A percentile compares a stretch with the other conserved stretches of the same genome.
These are phyloP conservation scores for Ogataea siamensis DNA, from an alignment of 805 yeast genomes.

Conservation along the genomic window DNA sequence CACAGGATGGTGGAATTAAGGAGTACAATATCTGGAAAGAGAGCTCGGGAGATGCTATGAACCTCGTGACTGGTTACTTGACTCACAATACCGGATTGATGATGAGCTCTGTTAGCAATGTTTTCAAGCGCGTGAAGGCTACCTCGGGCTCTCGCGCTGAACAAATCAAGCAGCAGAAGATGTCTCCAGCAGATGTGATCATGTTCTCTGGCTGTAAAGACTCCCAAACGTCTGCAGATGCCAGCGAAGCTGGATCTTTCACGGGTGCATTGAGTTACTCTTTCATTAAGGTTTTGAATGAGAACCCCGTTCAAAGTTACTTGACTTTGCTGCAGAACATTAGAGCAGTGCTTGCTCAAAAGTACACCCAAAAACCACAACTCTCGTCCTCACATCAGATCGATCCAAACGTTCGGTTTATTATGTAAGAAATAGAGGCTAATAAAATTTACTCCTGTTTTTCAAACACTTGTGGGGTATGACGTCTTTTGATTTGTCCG, in stretches of 20 bases:
- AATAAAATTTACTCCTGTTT: not conserved
- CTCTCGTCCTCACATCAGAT: slow-evolving; percentile 79
- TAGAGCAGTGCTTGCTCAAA: slow-evolving; percentile 58
- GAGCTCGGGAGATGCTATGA: slow-evolving; percentile 64
- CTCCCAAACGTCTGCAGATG: slow-evolving; percentile 81
- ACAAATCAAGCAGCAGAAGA: slow-evolving; percentile 51
- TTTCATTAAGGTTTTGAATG: slow-evolving; percentile 59
- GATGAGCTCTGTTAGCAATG: slow-evolving; percentile 38
- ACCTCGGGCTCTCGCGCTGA: slow-evolving; percentile 36
- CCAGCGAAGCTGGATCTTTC: slow-evolving; percentile 63
- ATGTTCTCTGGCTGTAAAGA: slow-evolving; percentile 82
- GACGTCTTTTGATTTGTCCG: slow-evolving; percentile 47
- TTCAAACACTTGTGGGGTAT: slow-evolving; percentile 7
- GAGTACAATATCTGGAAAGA: slow-evolving; percentile 79
- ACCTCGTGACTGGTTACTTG: slow-evolving; percentile 58
- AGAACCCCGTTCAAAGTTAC: slow-evolving; percentile 66
- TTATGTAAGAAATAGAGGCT: slow-evolving; percentile 24
- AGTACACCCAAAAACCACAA: slow-evolving; percentile 83
- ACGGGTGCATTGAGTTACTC: slow-evolving; percentile 89
- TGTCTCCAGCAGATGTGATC: slow-evolving; percentile 75
- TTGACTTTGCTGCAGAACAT: slow-evolving; percentile 67
- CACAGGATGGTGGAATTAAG: slow-evolving; percentile 79
- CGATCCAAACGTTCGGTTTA: slow-evolving; percentile 48
- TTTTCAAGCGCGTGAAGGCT: slow-evolving; percentile 34
- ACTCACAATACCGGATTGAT: slow-evolving; percentile 50